A percentile compares a stretch with the other conserved stretches of the same genome.
These are phyloP conservation scores for Adansonia gregorii DNA, from an alignment of 441 rosid species.

Conservation along the genomic window DNA sequence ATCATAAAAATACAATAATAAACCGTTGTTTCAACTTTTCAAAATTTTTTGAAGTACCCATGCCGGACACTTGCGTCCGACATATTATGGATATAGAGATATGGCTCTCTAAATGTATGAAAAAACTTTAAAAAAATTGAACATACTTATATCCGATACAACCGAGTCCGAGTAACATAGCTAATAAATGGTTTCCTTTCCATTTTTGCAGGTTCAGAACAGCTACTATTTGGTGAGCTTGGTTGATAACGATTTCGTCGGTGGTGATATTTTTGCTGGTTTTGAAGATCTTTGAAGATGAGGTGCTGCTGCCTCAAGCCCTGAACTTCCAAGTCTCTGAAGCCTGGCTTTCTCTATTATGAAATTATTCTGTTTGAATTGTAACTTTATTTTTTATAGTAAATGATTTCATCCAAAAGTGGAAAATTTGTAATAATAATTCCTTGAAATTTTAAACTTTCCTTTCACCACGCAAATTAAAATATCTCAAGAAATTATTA, in stretches of 20 bases:
- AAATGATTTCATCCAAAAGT: neutral
- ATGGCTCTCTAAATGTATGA: no score
- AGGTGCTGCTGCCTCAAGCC: neutral
- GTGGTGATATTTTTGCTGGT: constrained; percentile 71
- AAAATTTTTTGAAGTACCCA: no score
- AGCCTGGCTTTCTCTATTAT: neutral
- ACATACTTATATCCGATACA: no score
- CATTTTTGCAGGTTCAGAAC: constrained; percentile 68
- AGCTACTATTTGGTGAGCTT: constrained; percentile 87
- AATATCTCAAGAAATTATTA: neutral
- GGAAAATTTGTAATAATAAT: constrained; percentile 12
- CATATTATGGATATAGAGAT: no score
- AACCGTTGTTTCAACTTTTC: neutral
- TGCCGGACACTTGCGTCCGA: no score
- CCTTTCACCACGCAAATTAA: neutral
- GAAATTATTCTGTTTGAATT: constrained; percentile 1
- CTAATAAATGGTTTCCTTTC: neutral
- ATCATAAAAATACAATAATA: neutral
- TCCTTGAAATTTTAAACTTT: constrained; percentile 19
- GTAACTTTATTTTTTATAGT: neutral
- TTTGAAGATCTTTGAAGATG: constrained; percentile 63
- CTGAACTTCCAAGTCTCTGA: neutral
- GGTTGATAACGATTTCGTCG: constrained; percentile 83
- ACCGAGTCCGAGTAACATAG: no score
- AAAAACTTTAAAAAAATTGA: no score